A percentile compares a stretch with the other conserved stretches of the same genome.
These are phyloP conservation scores for Thielaviopsis punctulata DNA, from an alignment of 2,329 filamentous ascomycete genomes.

Conservation along the genomic window DNA sequence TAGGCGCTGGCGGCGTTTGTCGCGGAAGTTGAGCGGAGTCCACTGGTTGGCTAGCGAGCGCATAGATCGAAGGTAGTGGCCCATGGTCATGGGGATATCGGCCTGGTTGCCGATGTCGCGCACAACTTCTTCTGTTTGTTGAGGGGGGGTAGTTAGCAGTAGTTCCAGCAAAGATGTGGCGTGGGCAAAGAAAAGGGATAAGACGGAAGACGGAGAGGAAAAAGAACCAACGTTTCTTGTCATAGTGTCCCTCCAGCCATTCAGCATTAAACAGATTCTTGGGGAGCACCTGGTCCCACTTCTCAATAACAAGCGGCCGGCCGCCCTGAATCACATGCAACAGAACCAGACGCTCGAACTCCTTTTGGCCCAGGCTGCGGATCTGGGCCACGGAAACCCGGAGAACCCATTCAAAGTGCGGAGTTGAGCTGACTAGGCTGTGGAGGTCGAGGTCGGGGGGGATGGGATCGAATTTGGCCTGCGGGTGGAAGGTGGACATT, in stretches of 20 bases:
- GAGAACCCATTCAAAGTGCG: constrained; percentile 76
- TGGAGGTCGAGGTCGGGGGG: constrained; percentile 68
- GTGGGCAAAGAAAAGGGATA: too few relatives aligned
- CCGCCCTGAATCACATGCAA: constrained; percentile 72
- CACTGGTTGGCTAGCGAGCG: constrained; percentile 69
- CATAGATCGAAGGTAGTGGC: constrained; percentile 84
- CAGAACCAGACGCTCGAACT: constrained; percentile 72
- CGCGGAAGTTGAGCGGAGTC: constrained; percentile 55
- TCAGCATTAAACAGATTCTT: constrained; percentile 58
- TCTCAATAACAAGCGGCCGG: constrained; percentile 78
- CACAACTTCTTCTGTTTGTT: constrained; percentile 54
- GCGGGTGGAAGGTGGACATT: constrained; percentile 64
- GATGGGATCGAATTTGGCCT: constrained; percentile 83
- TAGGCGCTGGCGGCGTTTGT: constrained; percentile 65
- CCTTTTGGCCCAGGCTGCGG: constrained; percentile 53
- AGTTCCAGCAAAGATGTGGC: too few relatives aligned
- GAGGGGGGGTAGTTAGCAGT: neutral
- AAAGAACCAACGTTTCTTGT: constrained; percentile 53
- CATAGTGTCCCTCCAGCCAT: constrained; percentile 66
- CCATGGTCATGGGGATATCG: constrained; percentile 69
- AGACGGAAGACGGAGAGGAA: too few relatives aligned
- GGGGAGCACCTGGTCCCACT: constrained; percentile 63
- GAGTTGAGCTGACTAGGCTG: constrained; percentile 54
- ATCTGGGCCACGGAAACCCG: constrained; percentile 68
- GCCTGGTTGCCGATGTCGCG: constrained; percentile 58